Evolutionary conservation across 345 rosid species (phyloP), one percentile per base, ranked within the genome.

Genomic region (Lepidium aucheri): DNA sequence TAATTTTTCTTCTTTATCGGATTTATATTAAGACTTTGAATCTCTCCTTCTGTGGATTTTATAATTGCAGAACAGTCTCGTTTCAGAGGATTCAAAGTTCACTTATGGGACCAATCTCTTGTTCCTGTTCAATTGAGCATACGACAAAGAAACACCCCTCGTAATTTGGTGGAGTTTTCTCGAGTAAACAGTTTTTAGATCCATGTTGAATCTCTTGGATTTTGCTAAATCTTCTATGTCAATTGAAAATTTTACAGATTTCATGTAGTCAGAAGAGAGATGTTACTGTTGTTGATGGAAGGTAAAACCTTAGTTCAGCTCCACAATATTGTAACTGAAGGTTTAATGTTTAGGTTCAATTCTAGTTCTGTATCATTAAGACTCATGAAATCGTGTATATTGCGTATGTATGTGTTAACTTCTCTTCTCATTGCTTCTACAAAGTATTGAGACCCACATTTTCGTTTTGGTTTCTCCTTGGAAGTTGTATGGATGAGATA

Each of bases 401-500:
- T 34, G 49, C 55, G 47, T 32, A 34, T 53, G 28, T 35, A 24
- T 33, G 1, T 40, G 4, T 40, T 24, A 11, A 42, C 65, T 18
- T 60, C 36, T 53, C 7, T 60, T 9, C 16, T 33, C 8, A 13
- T 46, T 59, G 56, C 45, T 51, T 56, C 18, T 62, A 13, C 11
- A 32, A 53, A 46, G 60, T 32, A 33, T 38, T 40, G 4, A 46
- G 3, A 38, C 15, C 39, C 28, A 10, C 8, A 11, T 24, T 15
- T 18, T 17, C 20, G 45, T 26, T 45, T 39, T 12, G 1, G 5
- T 28, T 13, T n/a, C 28, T 56, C 3, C 2, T 53, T 61, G 52
- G 57, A 77, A 90, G 99, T 50, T 76, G 78, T 66, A 90, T 94
- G 97, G 82, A 85, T 72, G 95, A 90, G 72, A 77, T 86, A 41